Base-by-base conservation (phyloP, 805 yeast species). In the Maudiozyma turicensis region DNA sequence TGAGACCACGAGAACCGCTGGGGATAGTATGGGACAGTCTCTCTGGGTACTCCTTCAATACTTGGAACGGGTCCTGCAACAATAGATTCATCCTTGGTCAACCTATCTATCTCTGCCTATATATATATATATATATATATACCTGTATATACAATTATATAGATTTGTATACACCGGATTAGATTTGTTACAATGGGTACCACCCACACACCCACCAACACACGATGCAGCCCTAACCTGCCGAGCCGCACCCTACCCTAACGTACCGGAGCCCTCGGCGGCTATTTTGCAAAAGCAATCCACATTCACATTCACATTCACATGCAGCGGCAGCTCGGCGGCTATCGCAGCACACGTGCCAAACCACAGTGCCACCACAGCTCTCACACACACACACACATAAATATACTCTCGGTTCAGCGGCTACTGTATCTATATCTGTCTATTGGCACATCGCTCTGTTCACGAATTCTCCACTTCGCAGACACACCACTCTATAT, bases 31-130 rank as follows among this genome's bases (percentile, higher is more conserved):
- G 81, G 1, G 84, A 76, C n/a, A 87, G 75, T 1, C 83, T 76
- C 52, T 90, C 96, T 0, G 98, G 98, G 58, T 78, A 90, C 61
- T 90, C 98, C 59, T 87, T 88, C 20, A 95, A 83, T 26, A 91
- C 89, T 1, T 91, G 80, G 64, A 88, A 87, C 3, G 97, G 97
- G 65, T 90, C 98, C 54, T 86, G 78, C 28, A 91, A 73, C 8
- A 93, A 74, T 34, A 89, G 71, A 64, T 90, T 90, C 58, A 65
- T 62, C 9, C 28, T 20, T 38, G 26, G 15, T 38, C 26, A n/a
- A 10, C 28, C 28, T 39, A 8, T 39, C 42, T 8, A 13, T 28
- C 8, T 26, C 30, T 8, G n/a, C 20, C 13, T 9, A 8, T 20
- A 20, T n/a, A 9, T 20, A n/a, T 39, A 8, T 15, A 28, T 8